Evolutionary conservation across 257 asterid species (phyloP), one percentile per base, ranked within the genome.

Genomic region (Solanum ossicruentum): DNA sequence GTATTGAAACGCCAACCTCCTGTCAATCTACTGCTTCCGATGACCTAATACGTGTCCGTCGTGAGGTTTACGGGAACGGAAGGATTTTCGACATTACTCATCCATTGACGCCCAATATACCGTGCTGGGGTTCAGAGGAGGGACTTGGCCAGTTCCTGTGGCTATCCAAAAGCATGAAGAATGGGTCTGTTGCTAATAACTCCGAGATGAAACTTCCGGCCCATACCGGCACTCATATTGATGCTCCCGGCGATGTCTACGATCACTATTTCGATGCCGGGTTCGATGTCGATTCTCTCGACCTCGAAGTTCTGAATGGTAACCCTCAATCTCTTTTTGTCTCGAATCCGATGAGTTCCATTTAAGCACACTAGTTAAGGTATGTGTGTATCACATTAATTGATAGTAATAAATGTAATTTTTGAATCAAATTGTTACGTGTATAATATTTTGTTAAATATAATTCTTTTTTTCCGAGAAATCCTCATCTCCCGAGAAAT

Each of bases 141-240:
- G 99, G 99, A 16, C 11, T 96, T 57, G 99, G 99, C 2, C 92
- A 93, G 72, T 92, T 93, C 84, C 58, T 95, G 85, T 91, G 93
- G 97, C 93, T 95, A 54, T 90, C 93, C n/a, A 11, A 63, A 3
- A 94, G 96, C 88, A 97, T 97, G 95, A 95, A 95, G 89, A 97
- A 97, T 80, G 98, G 97, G 12, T 93, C 98, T 41, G 86, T 16
- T 11, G 93, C 98, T 45, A 97, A 97, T 84, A 91, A 91, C 86
- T 97, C 99, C 26, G 94, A 93, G 85, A 91, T 97, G 97, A 97
- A 94, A 92, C 88, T 97, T 84, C 92, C 94, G 2, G 32, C 93
- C 78, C 99, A 97, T 84, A 94, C 97, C 7, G 99, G 99, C 13
- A 97, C 99, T n/a, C 99, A 97, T 87, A 98, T 95, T 56, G 99